Evolutionary conservation across 2,329 filamentous ascomycete genomes (phyloP).

Genomic region (Mycosphaerella arachidis): DNA sequence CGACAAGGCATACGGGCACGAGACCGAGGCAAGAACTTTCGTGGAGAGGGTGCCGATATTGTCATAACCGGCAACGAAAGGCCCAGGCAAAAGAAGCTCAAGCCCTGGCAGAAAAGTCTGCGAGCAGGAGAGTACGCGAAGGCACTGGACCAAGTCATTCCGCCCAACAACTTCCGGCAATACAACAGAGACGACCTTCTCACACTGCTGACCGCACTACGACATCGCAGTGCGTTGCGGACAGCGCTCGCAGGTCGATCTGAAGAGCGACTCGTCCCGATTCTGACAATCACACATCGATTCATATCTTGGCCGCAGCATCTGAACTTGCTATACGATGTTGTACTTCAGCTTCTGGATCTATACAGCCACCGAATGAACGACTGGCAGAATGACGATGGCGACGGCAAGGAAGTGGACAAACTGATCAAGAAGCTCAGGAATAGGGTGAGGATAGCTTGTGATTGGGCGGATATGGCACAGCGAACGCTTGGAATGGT

Average conservation of each 20-base stretch:
- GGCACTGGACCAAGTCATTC: slow-evolving; percentile 74
- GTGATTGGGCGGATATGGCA: slow-evolving; percentile 78
- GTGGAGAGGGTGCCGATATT: slow-evolving; percentile 81
- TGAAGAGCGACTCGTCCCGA: slow-evolving; percentile 73
- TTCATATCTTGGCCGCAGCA: slow-evolving; percentile 80
- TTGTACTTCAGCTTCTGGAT: slow-evolving; percentile 76
- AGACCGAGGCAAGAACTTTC: slow-evolving; percentile 66
- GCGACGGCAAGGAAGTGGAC: slow-evolving; percentile 26
- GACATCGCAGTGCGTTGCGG: slow-evolving; percentile 80
- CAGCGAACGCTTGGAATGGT: slow-evolving; percentile 83
- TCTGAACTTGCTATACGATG: slow-evolving; percentile 74
- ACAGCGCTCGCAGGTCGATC: slow-evolving; percentile 76
- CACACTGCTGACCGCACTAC: slow-evolving; percentile 75
- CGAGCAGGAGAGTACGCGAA: slow-evolving; percentile 70
- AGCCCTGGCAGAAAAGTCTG: slow-evolving; percentile 76
- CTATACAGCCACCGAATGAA: slow-evolving; percentile 78
- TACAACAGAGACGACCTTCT: slow-evolving; percentile 48
- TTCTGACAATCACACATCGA: slow-evolving; percentile 76
- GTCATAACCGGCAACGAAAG: slow-evolving; percentile 73
- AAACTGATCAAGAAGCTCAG: slow-evolving; percentile 67
- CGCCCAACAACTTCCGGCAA: slow-evolving; percentile 18
- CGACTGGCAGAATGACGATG: slow-evolving; percentile 29
- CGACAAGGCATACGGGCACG: slow-evolving; percentile 59
- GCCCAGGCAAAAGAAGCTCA: slow-evolving; percentile 59
- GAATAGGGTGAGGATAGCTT: slow-evolving; percentile 66